Conservation (phyloP, 2,329 filamentous ascomycete genomes). For the Chalara sp. region DNA sequence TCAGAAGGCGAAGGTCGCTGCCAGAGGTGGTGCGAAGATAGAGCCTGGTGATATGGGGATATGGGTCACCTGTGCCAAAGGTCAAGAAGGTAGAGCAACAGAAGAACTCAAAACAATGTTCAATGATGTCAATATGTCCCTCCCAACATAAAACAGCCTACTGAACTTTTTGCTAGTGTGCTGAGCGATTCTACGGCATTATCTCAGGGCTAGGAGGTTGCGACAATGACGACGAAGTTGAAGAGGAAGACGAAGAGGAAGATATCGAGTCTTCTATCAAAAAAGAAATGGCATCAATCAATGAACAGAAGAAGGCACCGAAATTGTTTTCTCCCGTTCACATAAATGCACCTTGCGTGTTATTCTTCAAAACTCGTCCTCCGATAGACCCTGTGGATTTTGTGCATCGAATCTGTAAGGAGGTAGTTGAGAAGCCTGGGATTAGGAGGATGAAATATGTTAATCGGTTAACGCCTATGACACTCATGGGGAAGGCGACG, state of each 20-base stretch:
- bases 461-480: conserved; percentile 52
- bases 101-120: conserved; percentile 61
- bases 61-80: conserved; percentile 71
- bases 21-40: conserved; percentile 40
- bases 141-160: conserved; percentile 5
- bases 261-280: conserved; percentile 70
- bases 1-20: conserved; percentile 43
- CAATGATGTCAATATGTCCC: conserved; percentile 48
- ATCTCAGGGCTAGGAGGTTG: conserved; percentile 21
- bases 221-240: conserved; percentile 18
- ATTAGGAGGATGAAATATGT: conserved; percentile 48
- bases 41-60: conserved; percentile 67
- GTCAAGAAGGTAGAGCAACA: conserved; percentile 63
- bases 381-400: conserved; percentile 51
- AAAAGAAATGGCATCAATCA: conserved; percentile 63
- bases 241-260: conserved; percentile 36
- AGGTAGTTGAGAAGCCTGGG: conserved; percentile 38
- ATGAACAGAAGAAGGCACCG: conserved; percentile 31
- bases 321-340: conserved; percentile 46
- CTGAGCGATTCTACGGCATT: conserved; percentile 50
- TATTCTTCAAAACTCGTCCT: conserved; percentile 51
- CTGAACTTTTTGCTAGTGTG: conserved; percentile 44
- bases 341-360: conserved; percentile 53
- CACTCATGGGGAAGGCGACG: conserved; percentile 55
- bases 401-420: conserved; percentile 47